Conservation (phyloP, 306 rosid species). For the Begonia peltatifolia region DNA sequence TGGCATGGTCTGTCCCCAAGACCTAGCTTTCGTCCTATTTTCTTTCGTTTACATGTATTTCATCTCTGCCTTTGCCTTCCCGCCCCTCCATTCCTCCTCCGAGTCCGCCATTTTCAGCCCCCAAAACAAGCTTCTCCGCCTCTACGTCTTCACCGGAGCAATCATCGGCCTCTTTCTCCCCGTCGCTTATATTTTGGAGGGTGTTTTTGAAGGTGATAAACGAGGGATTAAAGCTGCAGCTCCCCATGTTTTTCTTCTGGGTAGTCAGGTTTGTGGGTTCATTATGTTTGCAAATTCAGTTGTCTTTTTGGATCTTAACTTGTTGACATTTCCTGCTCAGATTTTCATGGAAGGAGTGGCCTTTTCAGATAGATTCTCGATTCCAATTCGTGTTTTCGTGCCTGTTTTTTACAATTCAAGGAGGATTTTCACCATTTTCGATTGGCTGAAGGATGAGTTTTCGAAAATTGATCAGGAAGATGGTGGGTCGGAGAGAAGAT, state of each 20-base stretch:
- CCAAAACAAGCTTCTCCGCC: constrained; percentile 32
- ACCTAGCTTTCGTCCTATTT: constrained; percentile 42
- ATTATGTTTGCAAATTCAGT: too few species aligned
- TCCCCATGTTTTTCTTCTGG: constrained; percentile 74
- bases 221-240: constrained; percentile 75
- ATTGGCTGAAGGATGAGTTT: constrained; percentile 68
- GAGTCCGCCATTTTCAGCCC: constrained; percentile 33
- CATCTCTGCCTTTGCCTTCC: constrained; percentile 50
- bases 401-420: constrained; percentile 64
- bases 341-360: constrained; percentile 75
- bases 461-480: constrained; percentile 24
- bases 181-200: constrained; percentile 52
- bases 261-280: constrained; percentile 36
- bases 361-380: constrained; percentile 32
- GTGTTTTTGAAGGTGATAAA: constrained; percentile 58
- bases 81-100: constrained; percentile 9
- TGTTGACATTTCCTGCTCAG: too few species aligned
- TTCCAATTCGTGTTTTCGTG: constrained; percentile 63
- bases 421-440: constrained; percentile 55
- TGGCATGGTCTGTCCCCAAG: constrained; percentile 58
- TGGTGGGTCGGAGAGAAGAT: constrained; percentile 13
- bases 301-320: too few species aligned
- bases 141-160: constrained; percentile 40
- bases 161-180: constrained; percentile 62
- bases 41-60: constrained; percentile 44